Conservation (phyloP, 768 basidiomycete species). For the Agrocybe praecox region DNA sequence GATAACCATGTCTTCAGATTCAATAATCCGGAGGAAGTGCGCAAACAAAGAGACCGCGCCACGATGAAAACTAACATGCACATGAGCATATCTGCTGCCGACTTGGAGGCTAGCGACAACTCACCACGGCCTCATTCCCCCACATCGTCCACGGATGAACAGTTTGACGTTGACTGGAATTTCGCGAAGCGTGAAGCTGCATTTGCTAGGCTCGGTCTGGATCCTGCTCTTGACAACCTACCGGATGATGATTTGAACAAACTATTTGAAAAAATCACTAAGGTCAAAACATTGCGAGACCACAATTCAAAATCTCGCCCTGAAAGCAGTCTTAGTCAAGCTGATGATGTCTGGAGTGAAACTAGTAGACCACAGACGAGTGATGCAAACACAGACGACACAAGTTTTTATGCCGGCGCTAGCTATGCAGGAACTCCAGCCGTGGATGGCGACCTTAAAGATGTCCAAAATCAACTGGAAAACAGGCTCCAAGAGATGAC, state of each 20-base stretch:
- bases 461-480: conserved; percentile 77
- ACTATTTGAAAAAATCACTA: conserved; percentile 92
- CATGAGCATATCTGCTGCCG: conserved; percentile 64
- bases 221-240: conserved; percentile 89
- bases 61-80: conserved; percentile 72
- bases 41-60: conserved; percentile 85
- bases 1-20: conserved; percentile 98
- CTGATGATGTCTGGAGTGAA: conserved; percentile 90
- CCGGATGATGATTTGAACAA: conserved; percentile 95
- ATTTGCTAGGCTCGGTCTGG: conserved; percentile 80
- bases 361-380: conserved; percentile 78
- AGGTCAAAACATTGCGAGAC: conserved; percentile 86
- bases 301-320: conserved; percentile 81
- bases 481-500: conserved; percentile 64
- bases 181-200: conserved; percentile 96
- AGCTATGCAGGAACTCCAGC: conserved; percentile 65
- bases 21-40: conserved; percentile 94
- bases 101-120: conserved; percentile 59
- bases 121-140: conserved; percentile 82
- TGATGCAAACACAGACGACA: conserved; percentile 85
- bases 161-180: conserved; percentile 91
- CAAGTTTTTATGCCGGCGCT: conserved; percentile 71
- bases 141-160: conserved; percentile 63
- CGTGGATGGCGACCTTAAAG: conserved; percentile 63
- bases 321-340: conserved; percentile 86